Evolutionary conservation across 139 green algal species (phyloP).

Genomic region (Edaphochlamys debaryana): DNA sequence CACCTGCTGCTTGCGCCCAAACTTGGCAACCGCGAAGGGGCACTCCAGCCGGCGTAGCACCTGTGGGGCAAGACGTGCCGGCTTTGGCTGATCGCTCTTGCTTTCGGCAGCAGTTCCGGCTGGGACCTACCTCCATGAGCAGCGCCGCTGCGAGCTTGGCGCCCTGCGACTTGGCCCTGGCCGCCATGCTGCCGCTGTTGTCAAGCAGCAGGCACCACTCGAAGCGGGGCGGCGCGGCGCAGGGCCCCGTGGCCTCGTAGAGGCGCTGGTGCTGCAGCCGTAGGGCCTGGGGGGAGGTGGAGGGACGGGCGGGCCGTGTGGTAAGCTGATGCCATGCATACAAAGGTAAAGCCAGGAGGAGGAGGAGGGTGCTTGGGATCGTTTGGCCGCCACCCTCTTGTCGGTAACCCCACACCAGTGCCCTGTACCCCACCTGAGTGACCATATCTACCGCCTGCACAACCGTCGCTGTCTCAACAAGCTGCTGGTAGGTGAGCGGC

Average conservation of each 20-base stretch:
- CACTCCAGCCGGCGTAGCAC: conserved; percentile 47
- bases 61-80: too few species aligned
- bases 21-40: conserved; percentile 54
- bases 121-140: conserved; percentile 56
- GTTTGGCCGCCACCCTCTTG: too few species aligned
- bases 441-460: conserved; percentile 8
- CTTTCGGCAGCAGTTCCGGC: too few species aligned
- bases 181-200: conserved; percentile 60
- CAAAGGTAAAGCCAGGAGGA: too few species aligned
- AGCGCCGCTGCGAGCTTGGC: conserved; percentile 52
- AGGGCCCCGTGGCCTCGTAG: conserved; percentile 9
- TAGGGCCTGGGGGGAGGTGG: conserved; percentile 1
- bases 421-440: conserved; percentile 2
- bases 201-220: conserved; percentile 56
- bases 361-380: too few species aligned
- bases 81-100: too few species aligned
- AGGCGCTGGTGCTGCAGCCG: conserved; percentile 22
- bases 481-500: conserved; percentile 40
- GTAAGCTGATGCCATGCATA: too few species aligned
- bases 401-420: too few species aligned
- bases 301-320: too few species aligned
- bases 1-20: conserved; percentile 46
- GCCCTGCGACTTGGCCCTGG: conserved; percentile 44
- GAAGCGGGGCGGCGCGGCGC: conserved; percentile 18
- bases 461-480: conserved; percentile 6